Percentiles rank a stretch among this genome's conserved stretches.
These are phyloP conservation scores for Coemansia biformis DNA, from an alignment of 192 early-diverging fungal species.

Conservation along the genomic window DNA sequence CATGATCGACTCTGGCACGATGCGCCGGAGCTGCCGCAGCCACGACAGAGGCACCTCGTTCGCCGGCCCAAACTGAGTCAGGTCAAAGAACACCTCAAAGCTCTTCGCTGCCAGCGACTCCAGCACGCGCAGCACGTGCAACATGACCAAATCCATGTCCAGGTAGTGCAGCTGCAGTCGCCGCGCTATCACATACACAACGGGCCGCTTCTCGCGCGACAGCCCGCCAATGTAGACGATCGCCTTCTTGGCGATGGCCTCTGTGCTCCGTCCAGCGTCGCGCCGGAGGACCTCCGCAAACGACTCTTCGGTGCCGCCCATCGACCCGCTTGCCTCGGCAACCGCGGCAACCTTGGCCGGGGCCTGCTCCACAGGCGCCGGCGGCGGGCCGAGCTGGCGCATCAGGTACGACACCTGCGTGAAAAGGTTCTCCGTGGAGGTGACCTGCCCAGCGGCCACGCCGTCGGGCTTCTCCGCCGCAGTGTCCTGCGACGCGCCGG, in stretches of 20 bases:
- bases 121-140: conserved; percentile 64
- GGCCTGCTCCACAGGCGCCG: conserved; percentile 49
- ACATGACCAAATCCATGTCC: conserved; percentile 80
- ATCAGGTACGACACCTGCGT: conserved; percentile 78
- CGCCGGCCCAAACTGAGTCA: conserved; percentile 68
- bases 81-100: conserved; percentile 78
- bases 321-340: conserved; percentile 9
- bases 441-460: conserved; percentile 14
- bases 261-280: conserved; percentile 60
- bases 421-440: conserved; percentile 63
- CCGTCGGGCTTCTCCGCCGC: conserved; percentile 2
- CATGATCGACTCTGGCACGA: conserved; percentile 61
- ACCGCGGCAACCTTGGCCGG: conserved; percentile 27
- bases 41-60: conserved; percentile 80
- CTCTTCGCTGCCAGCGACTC: conserved; percentile 64
- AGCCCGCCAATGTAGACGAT: conserved; percentile 79
- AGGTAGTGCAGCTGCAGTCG: conserved; percentile 67
- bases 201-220: conserved; percentile 70
- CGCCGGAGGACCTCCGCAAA: conserved; percentile 67
- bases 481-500: not conserved
- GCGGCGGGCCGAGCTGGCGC: conserved; percentile 81
- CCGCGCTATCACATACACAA: conserved; percentile 81
- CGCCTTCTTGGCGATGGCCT: conserved; percentile 62
- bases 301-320: conserved; percentile 31
- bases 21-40: conserved; percentile 65